These are phyloP conservation scores for Anaeramoeba flamelloides DNA, from an alignment of 78 protist genomes.

Conservation along the genomic window DNA sequence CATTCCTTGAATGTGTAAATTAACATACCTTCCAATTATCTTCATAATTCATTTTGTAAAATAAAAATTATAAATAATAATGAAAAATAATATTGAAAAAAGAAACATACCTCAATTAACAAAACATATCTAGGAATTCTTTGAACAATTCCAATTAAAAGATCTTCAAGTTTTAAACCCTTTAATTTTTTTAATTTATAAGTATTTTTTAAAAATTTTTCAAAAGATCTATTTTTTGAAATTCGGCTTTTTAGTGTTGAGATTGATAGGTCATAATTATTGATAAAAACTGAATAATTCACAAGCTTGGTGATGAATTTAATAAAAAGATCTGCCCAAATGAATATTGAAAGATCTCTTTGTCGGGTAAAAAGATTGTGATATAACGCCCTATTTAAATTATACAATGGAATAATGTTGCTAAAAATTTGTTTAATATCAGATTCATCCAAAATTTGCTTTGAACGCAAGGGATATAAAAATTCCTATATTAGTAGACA, in stretches of 20 bases:
- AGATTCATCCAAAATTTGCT: too few species aligned
- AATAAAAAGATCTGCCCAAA: neutral
- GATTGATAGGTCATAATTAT: neutral
- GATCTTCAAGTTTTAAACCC: neutral
- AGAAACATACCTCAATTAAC: neutral
- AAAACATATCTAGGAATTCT: neutral
- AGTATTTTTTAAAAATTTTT: neutral
- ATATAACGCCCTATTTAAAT: too few species aligned
- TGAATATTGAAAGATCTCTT: neutral
- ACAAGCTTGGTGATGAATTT: neutral
- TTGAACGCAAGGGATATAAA: too few species aligned
- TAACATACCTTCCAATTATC: too few species aligned
- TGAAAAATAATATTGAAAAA: too few species aligned
- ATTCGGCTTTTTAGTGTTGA: neutral
- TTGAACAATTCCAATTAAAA: neutral
- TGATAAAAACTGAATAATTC: neutral
- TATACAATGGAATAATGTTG: too few species aligned
- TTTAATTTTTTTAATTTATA: neutral
- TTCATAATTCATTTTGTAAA: too few species aligned
- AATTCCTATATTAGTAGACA: too few species aligned
- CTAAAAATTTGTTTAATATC: too few species aligned
- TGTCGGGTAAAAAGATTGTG: too few species aligned
- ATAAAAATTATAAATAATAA: too few species aligned
- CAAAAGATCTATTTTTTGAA: neutral
- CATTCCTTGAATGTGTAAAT: too few species aligned